phyloP scores from a whole-genome alignment of 1,284 basidiomycete species.

The Thelephora terrestris region DNA sequence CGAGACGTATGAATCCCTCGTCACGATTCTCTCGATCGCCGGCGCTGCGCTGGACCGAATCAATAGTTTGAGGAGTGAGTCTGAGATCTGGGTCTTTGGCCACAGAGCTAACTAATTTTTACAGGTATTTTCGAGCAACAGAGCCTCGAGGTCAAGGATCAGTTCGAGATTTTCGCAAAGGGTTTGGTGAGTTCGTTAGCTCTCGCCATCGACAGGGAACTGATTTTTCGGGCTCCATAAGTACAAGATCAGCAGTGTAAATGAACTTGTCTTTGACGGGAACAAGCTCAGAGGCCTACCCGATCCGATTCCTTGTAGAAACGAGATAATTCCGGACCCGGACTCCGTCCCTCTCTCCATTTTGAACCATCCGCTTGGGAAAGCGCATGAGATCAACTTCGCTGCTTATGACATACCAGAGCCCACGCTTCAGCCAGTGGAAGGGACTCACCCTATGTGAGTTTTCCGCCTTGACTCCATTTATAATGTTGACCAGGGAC shows the following conservation, averaged over 20 bases:
- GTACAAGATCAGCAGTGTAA: conserved; percentile 4
- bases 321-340: conserved; percentile 5
- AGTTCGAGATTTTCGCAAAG: conserved; percentile 18
- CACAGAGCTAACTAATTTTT: neutral
- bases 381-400: conserved; percentile 10
- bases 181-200: conserved; percentile 15
- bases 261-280: conserved; percentile 7
- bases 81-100: no score
- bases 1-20: conserved; percentile 5
- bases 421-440: neutral
- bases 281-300: conserved; percentile 1
- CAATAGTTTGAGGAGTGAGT: neutral
- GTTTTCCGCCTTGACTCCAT: neutral
- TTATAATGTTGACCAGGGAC: neutral
- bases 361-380: conserved; percentile 14
- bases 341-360: conserved; percentile 10
- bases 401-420: conserved; percentile 8
- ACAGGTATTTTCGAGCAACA: conserved; percentile 28
- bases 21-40: neutral
- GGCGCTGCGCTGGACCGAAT: neutral
- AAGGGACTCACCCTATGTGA: conserved; percentile 4
- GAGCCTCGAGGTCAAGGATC: conserved; percentile 16
- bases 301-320: conserved; percentile 4
- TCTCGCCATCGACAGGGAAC: neutral
- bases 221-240: neutral